These are phyloP conservation scores for Williopsis jadinii DNA, from an alignment of 1,139 yeast species.

Conservation along the genomic window DNA sequence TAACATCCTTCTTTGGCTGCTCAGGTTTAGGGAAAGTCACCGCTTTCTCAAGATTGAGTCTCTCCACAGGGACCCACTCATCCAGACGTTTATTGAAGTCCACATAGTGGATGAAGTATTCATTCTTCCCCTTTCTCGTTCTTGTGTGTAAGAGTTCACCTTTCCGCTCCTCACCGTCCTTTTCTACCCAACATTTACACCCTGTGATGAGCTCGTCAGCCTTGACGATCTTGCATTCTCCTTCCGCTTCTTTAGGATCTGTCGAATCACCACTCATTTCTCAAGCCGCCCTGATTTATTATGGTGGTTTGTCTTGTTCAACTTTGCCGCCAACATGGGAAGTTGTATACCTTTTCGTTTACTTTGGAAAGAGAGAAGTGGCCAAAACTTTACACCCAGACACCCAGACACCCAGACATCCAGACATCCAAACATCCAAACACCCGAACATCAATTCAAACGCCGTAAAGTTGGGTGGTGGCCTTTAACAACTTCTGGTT, in stretches of 20 bases:
- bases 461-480: too few species aligned
- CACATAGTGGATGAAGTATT: constrained; percentile 87
- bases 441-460: too few species aligned
- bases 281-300: too few species aligned
- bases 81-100: constrained; percentile 92
- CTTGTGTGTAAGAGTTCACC: constrained; percentile 86
- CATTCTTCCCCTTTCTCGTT: constrained; percentile 66
- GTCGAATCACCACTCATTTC: constrained; percentile 10
- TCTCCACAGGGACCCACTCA: constrained; percentile 77
- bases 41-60: constrained; percentile 64
- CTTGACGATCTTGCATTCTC: constrained; percentile 21
- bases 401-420: too few species aligned
- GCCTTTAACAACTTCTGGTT: too few species aligned
- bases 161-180: constrained; percentile 70
- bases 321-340: too few species aligned
- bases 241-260: constrained; percentile 9
- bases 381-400: too few species aligned
- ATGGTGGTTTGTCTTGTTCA: too few species aligned
- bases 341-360: too few species aligned
- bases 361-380: too few species aligned
- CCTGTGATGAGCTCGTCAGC: constrained; percentile 55
- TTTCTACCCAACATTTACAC: constrained; percentile 72
- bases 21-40: constrained; percentile 63
- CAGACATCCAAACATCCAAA: too few species aligned
- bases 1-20: constrained; percentile 39